These are phyloP conservation scores for Hyaloscypha variabilis DNA, from an alignment of 495 filamentous ascomycete species.

Conservation along the genomic window DNA sequence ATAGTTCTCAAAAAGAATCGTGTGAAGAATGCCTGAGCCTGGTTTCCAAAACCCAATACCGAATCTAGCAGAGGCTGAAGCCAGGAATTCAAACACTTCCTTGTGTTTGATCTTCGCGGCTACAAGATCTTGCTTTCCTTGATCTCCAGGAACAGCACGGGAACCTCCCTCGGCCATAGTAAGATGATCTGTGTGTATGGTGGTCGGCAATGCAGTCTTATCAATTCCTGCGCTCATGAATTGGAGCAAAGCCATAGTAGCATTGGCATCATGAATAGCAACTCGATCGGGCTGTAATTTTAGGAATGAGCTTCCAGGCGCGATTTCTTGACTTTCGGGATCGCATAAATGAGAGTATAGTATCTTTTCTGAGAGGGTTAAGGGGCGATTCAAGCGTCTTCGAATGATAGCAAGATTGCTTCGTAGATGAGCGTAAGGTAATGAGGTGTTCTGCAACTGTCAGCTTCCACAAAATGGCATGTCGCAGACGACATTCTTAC, in stretches of 20 bases:
- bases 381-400: conserved; percentile 44
- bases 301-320: conserved; percentile 91
- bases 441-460: no score
- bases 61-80: conserved; percentile 91
- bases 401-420: not conserved
- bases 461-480: no score
- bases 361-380: conserved; percentile 95
- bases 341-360: conserved; percentile 98
- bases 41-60: conserved; percentile 99
- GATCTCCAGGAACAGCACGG: no score
- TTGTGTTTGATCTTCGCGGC: conserved; percentile 92
- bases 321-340: conserved; percentile 87
- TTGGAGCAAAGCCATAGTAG: conserved; percentile 98
- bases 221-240: conserved; percentile 98
- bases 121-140: no score
- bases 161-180: conserved; percentile 95
- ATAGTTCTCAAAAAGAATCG: conserved; percentile 97
- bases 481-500: no score
- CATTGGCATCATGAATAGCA: conserved; percentile 97
- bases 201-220: conserved; percentile 86
- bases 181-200: conserved; percentile 97
- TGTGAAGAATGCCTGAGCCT: conserved; percentile 97
- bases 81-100: conserved; percentile 97
- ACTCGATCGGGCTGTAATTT: conserved; percentile 94
- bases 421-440: no score